Percentiles rank a stretch among this genome's conserved stretches.
Conservation (phyloP, 805 yeast genomes). For the Zygosaccharomyces gambellarensis region DNA sequence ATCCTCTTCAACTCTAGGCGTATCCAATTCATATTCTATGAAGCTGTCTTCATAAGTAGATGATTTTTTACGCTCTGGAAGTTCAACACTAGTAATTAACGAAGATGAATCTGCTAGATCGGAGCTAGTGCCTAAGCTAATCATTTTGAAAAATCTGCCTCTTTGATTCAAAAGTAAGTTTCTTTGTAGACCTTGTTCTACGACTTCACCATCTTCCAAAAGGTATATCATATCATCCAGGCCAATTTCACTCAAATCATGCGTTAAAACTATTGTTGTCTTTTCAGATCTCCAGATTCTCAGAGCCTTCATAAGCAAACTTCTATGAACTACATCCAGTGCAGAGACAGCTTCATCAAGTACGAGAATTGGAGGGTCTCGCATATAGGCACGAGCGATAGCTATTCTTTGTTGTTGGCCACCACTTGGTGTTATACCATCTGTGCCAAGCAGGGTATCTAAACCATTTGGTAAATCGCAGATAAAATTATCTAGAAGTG, state of each 20-base stretch:
- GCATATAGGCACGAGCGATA: constrained; percentile 72
- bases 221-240: constrained; percentile 54
- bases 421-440: constrained; percentile 62
- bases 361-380: constrained; percentile 70
- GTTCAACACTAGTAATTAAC: constrained; percentile 10
- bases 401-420: constrained; percentile 87
- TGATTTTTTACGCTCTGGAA: neutral
- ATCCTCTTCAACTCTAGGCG: constrained; percentile 5
- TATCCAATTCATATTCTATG: constrained; percentile 10
- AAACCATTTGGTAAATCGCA: constrained; percentile 49
- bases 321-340: constrained; percentile 52
- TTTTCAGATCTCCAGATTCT: constrained; percentile 56
- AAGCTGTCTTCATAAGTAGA: constrained; percentile 7
- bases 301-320: constrained; percentile 45
- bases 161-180: constrained; percentile 26
- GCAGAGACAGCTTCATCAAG: constrained; percentile 88
- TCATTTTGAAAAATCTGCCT: constrained; percentile 14
- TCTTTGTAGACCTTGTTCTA: constrained; percentile 40
- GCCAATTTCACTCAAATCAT: constrained; percentile 58
- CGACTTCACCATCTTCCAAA: constrained; percentile 55
- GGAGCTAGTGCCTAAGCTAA: constrained; percentile 5
- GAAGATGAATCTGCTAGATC: constrained; percentile 9
- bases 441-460: constrained; percentile 46
- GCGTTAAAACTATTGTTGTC: constrained; percentile 81
- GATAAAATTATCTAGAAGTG: constrained; percentile 49